phyloP scores from a whole-genome alignment of 1,284 basidiomycete species.

The Takashimella tepidaria region DNA sequence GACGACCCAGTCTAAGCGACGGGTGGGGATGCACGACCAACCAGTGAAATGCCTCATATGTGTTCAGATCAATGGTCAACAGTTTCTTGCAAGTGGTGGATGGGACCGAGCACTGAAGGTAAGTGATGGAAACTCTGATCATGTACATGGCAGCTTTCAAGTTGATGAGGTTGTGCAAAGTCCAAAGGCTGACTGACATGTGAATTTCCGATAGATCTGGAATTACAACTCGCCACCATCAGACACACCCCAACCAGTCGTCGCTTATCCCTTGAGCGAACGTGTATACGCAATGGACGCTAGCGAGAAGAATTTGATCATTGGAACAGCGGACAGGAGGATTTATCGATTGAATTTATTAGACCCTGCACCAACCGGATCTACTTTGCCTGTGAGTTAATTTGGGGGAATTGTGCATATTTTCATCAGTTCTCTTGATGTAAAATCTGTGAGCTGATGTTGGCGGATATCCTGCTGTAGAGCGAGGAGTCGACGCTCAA shows the following conservation, averaged over 20 bases:
- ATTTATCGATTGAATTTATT: background rate
- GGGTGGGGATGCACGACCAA: conserved; percentile 78
- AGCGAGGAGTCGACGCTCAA: conserved; percentile 67
- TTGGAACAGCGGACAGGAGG: conserved; percentile 67
- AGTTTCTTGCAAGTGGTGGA: conserved; percentile 72
- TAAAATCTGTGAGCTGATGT: no score
- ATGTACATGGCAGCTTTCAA: no score
- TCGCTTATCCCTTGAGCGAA: conserved; percentile 59
- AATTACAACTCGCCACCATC: background rate
- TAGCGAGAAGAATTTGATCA: conserved; percentile 60
- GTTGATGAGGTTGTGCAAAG: background rate
- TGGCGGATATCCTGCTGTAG: no score
- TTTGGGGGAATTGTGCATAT: no score
- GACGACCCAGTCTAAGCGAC: conserved; percentile 67
- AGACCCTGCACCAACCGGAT: background rate
- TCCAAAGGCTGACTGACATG: background rate
- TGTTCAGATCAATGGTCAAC: conserved; percentile 55
- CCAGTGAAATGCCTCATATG: conserved; percentile 72
- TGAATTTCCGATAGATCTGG: background rate
- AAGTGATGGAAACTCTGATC: no score
- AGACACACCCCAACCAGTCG: background rate
- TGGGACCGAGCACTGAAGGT: conserved; percentile 92
- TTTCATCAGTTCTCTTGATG: no score
- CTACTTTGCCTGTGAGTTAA: background rate
- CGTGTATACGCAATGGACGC: conserved; percentile 63